These are phyloP conservation scores for Domatiomyces globalis DNA, from an alignment of 2,329 filamentous ascomycete species.

Conservation along the genomic window DNA sequence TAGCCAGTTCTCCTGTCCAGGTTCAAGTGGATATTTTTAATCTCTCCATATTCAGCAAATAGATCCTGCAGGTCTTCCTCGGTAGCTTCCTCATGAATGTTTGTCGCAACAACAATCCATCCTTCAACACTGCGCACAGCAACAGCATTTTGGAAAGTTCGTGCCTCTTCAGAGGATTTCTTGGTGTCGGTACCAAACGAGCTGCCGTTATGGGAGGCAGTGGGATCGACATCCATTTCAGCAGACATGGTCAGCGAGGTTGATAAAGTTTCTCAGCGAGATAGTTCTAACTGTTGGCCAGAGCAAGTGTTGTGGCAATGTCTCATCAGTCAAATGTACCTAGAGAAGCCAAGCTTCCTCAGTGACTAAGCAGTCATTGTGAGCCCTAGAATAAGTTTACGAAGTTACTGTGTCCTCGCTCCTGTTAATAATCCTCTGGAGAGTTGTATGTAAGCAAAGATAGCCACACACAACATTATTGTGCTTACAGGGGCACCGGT, in stretches of 20 bases:
- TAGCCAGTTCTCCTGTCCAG: constrained; percentile 52
- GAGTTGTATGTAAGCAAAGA: too few relatives aligned
- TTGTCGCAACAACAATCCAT: constrained; percentile 56
- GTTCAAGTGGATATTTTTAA: constrained; percentile 54
- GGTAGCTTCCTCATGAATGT: constrained; percentile 53
- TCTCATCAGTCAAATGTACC: too few relatives aligned
- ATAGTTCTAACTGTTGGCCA: too few relatives aligned
- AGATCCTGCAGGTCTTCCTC: constrained; percentile 53
- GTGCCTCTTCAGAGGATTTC: constrained; percentile 24
- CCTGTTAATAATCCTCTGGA: too few relatives aligned
- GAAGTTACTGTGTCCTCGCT: too few relatives aligned
- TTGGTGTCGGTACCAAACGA: constrained; percentile 6
- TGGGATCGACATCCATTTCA: constrained; percentile 33
- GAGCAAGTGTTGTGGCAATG: too few relatives aligned
- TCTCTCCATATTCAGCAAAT: constrained; percentile 52
- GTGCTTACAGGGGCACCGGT: too few relatives aligned
- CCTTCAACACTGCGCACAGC: constrained; percentile 55
- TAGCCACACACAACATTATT: too few relatives aligned
- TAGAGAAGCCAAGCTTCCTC: too few relatives aligned
- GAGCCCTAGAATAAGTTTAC: too few relatives aligned
- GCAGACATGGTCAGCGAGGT: constrained; percentile 44
- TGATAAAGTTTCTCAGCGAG: too few relatives aligned
- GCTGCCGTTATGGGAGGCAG: constrained; percentile 20
- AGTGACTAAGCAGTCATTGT: too few relatives aligned
- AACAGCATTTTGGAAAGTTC: constrained; percentile 33